Conservation (phyloP, 257 asterid species). For the Scutellaria baicalensis region DNA sequence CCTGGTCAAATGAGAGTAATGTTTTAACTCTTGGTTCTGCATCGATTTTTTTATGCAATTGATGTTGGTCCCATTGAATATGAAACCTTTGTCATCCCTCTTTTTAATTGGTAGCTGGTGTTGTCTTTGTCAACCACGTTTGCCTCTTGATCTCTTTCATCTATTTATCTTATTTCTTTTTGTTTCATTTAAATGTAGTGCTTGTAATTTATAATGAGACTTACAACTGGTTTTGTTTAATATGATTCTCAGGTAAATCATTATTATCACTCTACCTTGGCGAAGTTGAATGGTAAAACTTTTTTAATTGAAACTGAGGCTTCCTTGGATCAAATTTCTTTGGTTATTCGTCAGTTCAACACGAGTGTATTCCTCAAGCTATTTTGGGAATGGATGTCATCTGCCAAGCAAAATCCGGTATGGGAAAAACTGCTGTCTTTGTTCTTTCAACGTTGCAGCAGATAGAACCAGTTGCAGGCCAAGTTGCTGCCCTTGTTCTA, state of each 20-base stretch:
- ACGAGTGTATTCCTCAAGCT: conserved; percentile 97
- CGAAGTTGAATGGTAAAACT: conserved; percentile 71
- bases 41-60: background rate
- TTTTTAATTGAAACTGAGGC: conserved; percentile 80
- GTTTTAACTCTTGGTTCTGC: background rate
- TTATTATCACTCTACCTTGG: conserved; percentile 51
- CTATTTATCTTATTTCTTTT: background rate
- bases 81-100: background rate
- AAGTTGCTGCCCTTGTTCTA: conserved; percentile 80
- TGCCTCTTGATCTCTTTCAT: background rate
- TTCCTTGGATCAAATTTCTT: conserved; percentile 65
- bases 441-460: conserved; percentile 88
- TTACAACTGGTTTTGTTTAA: background rate
- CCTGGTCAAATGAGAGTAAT: background rate
- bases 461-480: conserved; percentile 84
- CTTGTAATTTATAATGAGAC: background rate
- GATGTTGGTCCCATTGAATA: background rate
- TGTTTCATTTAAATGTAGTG: background rate
- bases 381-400: conserved; percentile 93
- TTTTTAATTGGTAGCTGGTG: background rate
- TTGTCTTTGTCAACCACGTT: background rate
- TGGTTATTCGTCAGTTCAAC: conserved; percentile 95
- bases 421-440: conserved; percentile 96
- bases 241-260: conserved; percentile 64
- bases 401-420: conserved; percentile 96